These are phyloP conservation scores for Euphorbia peplus DNA, from an alignment of 345 rosid genomes.

Conservation along the genomic window DNA sequence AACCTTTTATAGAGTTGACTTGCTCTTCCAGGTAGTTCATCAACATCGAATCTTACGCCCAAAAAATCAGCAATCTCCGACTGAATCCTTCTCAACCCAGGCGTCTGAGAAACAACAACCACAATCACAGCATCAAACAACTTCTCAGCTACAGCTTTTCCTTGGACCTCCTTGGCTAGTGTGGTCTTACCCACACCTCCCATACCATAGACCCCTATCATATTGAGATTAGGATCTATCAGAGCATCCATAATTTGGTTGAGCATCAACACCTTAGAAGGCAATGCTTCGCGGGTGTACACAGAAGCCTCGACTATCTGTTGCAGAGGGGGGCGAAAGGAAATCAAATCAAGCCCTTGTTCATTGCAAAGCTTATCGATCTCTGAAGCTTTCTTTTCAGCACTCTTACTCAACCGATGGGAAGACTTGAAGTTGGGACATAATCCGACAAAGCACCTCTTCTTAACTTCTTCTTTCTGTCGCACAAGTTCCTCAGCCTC, in stretches of 20 bases:
- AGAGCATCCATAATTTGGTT: slow-evolving; percentile 8
- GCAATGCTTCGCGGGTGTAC: not conserved
- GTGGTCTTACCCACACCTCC: slow-evolving; percentile 24
- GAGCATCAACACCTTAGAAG: slow-evolving; percentile 3
- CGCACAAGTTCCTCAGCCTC: not conserved
- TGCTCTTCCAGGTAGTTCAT: not conserved
- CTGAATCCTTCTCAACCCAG: not conserved
- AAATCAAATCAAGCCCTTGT: not conserved
- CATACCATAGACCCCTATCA: slow-evolving; percentile 20
- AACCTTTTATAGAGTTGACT: not conserved
- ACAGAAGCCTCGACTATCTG: not conserved
- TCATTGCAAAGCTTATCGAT: not conserved
- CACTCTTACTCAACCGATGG: not conserved
- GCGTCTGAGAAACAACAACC: not conserved
- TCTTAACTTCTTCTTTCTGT: not conserved
- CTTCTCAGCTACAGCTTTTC: not conserved
- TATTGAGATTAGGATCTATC: not conserved
- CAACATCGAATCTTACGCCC: slow-evolving; percentile 10
- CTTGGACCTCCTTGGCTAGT: slow-evolving; percentile 9
- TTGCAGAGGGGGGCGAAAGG: not conserved
- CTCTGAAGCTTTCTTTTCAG: not conserved
- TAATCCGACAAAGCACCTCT: not conserved
- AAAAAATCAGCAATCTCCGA: not conserved
- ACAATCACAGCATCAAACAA: slow-evolving; percentile 4
- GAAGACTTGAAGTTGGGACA: too few relatives aligned